Evolutionary conservation across 108 stramenopile species (phyloP), one percentile per base, ranked within the genome.

Genomic region (Cyclostephanos invisitatus): DNA sequence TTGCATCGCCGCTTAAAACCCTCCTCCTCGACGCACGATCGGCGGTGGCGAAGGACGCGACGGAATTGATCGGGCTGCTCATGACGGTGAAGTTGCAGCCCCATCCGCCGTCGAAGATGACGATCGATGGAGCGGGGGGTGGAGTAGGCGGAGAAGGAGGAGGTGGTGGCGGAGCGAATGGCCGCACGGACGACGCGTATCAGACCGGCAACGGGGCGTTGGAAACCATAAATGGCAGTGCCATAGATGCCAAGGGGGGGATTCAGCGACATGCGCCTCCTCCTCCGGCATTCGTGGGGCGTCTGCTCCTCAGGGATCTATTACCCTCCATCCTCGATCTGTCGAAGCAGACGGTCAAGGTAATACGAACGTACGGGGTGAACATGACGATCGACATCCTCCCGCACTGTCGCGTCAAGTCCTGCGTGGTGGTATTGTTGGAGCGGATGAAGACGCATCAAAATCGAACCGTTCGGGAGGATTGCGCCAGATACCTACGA

Each of bases 311-410:
- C 61, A 91, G 90, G 64, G 93, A 94, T 66, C 25, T 94, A 1
- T 78, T 91, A 70, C 85, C 85, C 18, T 24, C 81, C 48, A 78
- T 94, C 7, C 75, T 91, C 7, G 65, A 72, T 49, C 83, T 90
- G 1, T 91, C 91, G 49, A 86, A 88, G 9, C 90, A 88, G 68
- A 94, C 93, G 5, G 89, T 91, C 58, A 83, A 86, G 20, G 87
- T 91, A 36, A 90, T 94, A 51, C 87, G 91, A 54, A 67, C 65
- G 6, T 84, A 87, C 22, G 93, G 89, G 20, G 80, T 86, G 56
- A 69, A 62, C 25, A 83, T 91, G 85, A 70, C 78, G 10, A 18
- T 83, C 27, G 81, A 87, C 29, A 54, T 79, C 10, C 49, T 94
- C 24, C 81, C 82, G 0, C 74, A 74, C 17, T 82, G 85, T 20